Base-by-base conservation (phyloP, 768 basidiomycete genomes). In the Steccherinum ochraceum region DNA sequence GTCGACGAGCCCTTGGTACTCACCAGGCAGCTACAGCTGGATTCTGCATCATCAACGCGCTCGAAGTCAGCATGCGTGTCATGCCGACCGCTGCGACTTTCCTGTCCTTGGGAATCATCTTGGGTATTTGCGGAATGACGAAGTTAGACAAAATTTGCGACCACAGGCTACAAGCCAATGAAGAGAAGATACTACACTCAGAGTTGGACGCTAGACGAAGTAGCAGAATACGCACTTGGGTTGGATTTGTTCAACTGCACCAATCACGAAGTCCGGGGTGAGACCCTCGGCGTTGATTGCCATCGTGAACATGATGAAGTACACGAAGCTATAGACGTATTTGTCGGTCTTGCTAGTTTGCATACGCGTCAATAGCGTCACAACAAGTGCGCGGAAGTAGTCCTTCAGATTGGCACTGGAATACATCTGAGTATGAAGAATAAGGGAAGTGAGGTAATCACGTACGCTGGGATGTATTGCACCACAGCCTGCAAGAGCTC, bases 331-430 rank as follows among this genome's bases (percentile, higher is more conserved):
- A 64, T 92, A 89, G 5, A 83, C 81, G 64, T 85, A 97, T 65
- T 83, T 87, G 57, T 93, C 86, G 18, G 93, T 95, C 67, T 93
- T 93, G 70, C 79, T 89, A 19, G 80, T 77, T 58, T 94, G 93
- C 73, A 98, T 76, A 44, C 94, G 78, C 2, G 82, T 94, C 26
- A 97, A 73, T 7, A 97, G 73, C 24, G 84, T 84, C 68, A 94
- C 73, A 54, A 90, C 69, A 19, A 89, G 69, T 7, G 81, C 81
- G 55, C 83, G 84, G 65, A 92, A 77, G 69, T 87, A 93, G 35
- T 78, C 81, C 49, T 78, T 77, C 59, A 95, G 74, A 19, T 79
- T 72, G 4, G 71, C 62, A 5, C 90, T 93, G 58, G 26, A 24
- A 12, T n/a, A n/a, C n/a, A n/a, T n/a, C n/a, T n/a, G n/a, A n/a